Evolutionary conservation across 2,329 filamentous ascomycete species (phyloP).

Genomic region (Ceratocystis diversiconidia): DNA sequence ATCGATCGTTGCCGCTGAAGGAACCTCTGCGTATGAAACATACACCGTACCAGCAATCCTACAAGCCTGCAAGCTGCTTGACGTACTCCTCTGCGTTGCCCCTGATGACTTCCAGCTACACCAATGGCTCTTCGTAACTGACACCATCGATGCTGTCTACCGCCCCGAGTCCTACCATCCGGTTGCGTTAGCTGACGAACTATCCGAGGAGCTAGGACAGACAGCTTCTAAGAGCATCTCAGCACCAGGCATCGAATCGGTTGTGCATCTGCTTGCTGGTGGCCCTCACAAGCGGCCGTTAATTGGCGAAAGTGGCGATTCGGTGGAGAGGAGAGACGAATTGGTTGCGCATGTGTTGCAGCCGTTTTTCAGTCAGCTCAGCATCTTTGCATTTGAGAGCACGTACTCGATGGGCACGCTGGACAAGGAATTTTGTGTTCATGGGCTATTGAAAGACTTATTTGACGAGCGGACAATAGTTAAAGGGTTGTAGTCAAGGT

Average conservation of each 20-base stretch:
- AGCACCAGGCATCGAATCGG: constrained; percentile 25
- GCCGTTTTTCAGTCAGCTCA: constrained; percentile 82
- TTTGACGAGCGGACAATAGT: constrained; percentile 65
- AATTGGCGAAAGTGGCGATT: constrained; percentile 37
- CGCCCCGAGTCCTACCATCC: constrained; percentile 54
- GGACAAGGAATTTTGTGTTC: constrained; percentile 50
- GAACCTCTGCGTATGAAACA: constrained; percentile 49
- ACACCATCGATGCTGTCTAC: constrained; percentile 93
- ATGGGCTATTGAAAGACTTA: constrained; percentile 54
- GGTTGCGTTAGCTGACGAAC: constrained; percentile 67
- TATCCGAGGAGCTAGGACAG: constrained; percentile 59
- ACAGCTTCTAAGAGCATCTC: constrained; percentile 20
- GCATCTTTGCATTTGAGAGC: constrained; percentile 85
- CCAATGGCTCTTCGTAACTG: constrained; percentile 94
- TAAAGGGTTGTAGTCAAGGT: constrained; percentile 35
- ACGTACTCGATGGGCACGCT: constrained; percentile 69
- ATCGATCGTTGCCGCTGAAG: constrained; percentile 54
- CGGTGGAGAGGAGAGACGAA: constrained; percentile 47
- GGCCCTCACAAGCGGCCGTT: constrained; percentile 34
- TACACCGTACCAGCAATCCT: constrained; percentile 66
- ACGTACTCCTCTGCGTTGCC: constrained; percentile 69
- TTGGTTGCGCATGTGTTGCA: constrained; percentile 64
- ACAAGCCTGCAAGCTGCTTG: constrained; percentile 87
- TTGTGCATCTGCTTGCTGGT: constrained; percentile 26
- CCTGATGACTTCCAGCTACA: constrained; percentile 97